Conservation (phyloP, 1,284 basidiomycete genomes). For the Ganoderma leucocontextum region DNA sequence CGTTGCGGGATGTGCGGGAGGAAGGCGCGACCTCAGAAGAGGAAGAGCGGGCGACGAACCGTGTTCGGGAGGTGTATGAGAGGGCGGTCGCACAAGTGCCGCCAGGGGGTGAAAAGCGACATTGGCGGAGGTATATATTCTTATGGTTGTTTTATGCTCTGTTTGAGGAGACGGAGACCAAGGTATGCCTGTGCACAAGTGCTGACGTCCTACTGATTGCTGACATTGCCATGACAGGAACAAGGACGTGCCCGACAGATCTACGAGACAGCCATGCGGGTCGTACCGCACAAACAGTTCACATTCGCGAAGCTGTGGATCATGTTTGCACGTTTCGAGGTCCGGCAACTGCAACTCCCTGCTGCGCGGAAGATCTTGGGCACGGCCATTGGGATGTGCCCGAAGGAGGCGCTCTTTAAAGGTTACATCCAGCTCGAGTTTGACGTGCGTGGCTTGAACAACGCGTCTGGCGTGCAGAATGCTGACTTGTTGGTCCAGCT, state of each 20-base stretch:
- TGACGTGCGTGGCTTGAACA: conserved; percentile 62
- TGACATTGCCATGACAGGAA: conserved; percentile 59
- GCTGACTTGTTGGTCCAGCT: conserved; percentile 51
- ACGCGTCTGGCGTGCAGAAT: not conserved
- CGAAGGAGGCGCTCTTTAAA: conserved; percentile 94
- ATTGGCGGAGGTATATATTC: conserved; percentile 98
- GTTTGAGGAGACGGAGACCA: conserved; percentile 96
- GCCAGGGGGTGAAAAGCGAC: conserved; percentile 86
- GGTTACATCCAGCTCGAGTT: conserved; percentile 95
- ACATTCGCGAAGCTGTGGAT: conserved; percentile 98
- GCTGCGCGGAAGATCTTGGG: conserved; percentile 93
- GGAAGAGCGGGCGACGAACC: conserved; percentile 60
- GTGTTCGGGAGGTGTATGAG: conserved; percentile 95
- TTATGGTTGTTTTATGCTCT: conserved; percentile 96
- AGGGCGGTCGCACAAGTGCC: conserved; percentile 96
- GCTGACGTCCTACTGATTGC: conserved; percentile 6
- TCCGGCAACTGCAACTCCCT: conserved; percentile 83
- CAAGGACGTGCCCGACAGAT: conserved; percentile 87
- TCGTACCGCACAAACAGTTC: conserved; percentile 96
- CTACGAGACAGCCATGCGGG: conserved; percentile 88
- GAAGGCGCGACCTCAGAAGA: conserved; percentile 80
- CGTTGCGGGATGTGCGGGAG: conserved; percentile 76
- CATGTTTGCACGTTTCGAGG: conserved; percentile 92
- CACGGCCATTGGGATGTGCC: conserved; percentile 92
- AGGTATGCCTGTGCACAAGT: conserved; percentile 53